These are phyloP conservation scores for Chlorella sp. DNA, from an alignment of 139 green algal genomes.

Conservation along the genomic window DNA sequence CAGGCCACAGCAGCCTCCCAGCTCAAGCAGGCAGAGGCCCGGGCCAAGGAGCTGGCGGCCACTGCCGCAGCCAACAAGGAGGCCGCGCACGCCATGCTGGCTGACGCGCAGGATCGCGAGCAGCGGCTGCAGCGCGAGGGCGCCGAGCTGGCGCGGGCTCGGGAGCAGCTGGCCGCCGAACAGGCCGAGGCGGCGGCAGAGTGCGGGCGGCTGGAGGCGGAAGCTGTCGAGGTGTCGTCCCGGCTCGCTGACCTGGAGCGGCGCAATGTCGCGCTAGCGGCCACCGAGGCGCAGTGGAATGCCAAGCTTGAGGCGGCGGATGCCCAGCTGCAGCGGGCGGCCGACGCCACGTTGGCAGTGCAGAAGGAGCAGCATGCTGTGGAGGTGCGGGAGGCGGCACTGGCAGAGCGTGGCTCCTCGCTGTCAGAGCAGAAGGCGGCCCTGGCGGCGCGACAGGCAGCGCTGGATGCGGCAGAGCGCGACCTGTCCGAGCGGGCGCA, in stretches of 20 bases:
- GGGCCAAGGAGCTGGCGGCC: constrained; percentile 14
- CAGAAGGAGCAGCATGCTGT: constrained; percentile 22
- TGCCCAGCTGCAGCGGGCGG: not conserved
- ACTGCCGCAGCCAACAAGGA: constrained; percentile 2
- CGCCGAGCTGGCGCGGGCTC: not conserved
- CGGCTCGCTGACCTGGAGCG: constrained; percentile 11
- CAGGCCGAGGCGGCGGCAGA: constrained; percentile 12
- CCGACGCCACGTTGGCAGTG: no score
- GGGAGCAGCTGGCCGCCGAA: not conserved
- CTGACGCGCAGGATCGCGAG: constrained; percentile 19
- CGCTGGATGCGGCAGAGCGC: constrained; percentile 7
- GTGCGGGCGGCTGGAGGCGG: constrained; percentile 20
- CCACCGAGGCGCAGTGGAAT: constrained; percentile 17
- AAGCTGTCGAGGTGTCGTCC: not conserved
- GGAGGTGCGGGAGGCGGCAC: constrained; percentile 22
- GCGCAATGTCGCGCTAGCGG: constrained; percentile 15
- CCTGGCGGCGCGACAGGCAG: not conserved
- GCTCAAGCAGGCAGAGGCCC: constrained; percentile 21
- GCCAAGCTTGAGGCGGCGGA: not conserved
- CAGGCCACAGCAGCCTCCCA: constrained; percentile 24
- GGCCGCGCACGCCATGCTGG: constrained; percentile 18
- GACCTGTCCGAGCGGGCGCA: constrained; percentile 17
- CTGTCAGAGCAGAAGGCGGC: constrained; percentile 23
- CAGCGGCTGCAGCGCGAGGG: constrained; percentile 11
- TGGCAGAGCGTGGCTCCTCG: constrained; percentile 24